Conservation (phyloP, 2,329 filamentous ascomycete genomes). For the Grosmannia huntii region DNA sequence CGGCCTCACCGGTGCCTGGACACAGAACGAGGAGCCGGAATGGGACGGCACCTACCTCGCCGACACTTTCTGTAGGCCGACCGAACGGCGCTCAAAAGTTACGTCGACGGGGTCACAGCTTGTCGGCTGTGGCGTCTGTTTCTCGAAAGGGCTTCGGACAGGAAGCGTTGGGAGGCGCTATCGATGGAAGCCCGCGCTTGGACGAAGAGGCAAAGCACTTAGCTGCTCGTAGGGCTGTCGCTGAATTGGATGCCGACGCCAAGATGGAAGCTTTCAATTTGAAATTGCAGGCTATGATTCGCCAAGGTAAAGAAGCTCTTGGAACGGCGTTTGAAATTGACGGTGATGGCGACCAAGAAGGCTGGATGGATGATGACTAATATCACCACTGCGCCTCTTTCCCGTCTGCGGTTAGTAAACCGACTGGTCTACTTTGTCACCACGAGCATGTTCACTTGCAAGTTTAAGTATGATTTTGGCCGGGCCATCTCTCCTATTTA, state of each 20-base stretch:
- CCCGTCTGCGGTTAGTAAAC: background rate
- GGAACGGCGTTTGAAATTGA: conserved; percentile 60
- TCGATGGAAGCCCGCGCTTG: conserved; percentile 35
- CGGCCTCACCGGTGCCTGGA: conserved; percentile 2
- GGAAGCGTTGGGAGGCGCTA: conserved; percentile 1
- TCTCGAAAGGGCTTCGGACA: background rate
- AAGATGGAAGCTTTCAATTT: conserved; percentile 69
- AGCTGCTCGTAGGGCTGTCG: conserved; percentile 56
- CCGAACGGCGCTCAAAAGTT: conserved; percentile 20
- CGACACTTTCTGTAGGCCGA: conserved; percentile 6
- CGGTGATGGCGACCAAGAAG: conserved; percentile 17
- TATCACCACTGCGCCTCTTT: background rate
- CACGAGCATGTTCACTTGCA: too few species aligned
- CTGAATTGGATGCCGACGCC: conserved; percentile 67
- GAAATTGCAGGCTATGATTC: conserved; percentile 73
- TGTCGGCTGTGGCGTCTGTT: conserved; percentile 27
- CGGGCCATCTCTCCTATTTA: background rate
- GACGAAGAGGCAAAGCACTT: conserved; percentile 59
- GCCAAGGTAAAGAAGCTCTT: conserved; percentile 75
- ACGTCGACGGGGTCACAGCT: conserved; percentile 34
- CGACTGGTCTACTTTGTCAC: background rate
- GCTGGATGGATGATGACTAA: conserved; percentile 12
- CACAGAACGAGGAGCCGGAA: background rate
- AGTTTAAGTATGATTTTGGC: too few species aligned
- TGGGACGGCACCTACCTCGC: conserved; percentile 15